Base-by-base conservation (phyloP, 805 yeast species). In the Lachancea dasiensis region DNA sequence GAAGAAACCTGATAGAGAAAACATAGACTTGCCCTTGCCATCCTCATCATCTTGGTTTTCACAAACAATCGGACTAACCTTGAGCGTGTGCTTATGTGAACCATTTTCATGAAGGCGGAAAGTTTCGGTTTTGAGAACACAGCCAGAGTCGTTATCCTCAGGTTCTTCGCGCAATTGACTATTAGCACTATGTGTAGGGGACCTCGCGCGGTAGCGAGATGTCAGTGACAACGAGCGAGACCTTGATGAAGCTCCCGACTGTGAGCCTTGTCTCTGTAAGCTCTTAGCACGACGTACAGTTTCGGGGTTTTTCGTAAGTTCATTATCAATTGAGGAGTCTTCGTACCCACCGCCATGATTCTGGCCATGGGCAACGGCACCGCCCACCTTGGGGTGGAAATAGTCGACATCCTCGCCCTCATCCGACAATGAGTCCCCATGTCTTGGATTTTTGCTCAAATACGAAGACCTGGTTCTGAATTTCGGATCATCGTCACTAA, bases 51-150 rank as follows among this genome's bases (percentile, higher is more conserved):
- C 51, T 14, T 35, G 38, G 15, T 31, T 40, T 26, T 40, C 43
- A 14, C 34, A 26, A 3, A 50, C 39, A 11, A 54, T 21, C 3
- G 57, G 50, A 3, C 50, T 39, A 5, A 50, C 48, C 30, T 45
- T 47, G 22, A 56, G 34, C 31, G 47, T 41, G 34, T 56, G 60
- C 36, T 48, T 54, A 41, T 56, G 60, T 25, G 40, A 44, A 6
- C 58, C 58, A 31, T 54, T 49, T 25, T 52, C 56, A 34, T 34
- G 52, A 4, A 56, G 44, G 25, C 42, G 46, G 38, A 56, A 56
- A 18, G 44, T 43, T 20, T 51, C 54, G 4, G 47, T 45, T 22
- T 49, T 48, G 34, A 48, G 31, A 11, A 50, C 39, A 36, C 49
- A 41, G 18, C 48, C 47, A 1, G 44, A 27, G 8, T 27, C 18